A percentile compares a stretch with the other conserved stretches of the same genome.
These are phyloP conservation scores for Alternaria burnsii DNA, from an alignment of 2,329 filamentous ascomycete species.

Conservation along the genomic window DNA sequence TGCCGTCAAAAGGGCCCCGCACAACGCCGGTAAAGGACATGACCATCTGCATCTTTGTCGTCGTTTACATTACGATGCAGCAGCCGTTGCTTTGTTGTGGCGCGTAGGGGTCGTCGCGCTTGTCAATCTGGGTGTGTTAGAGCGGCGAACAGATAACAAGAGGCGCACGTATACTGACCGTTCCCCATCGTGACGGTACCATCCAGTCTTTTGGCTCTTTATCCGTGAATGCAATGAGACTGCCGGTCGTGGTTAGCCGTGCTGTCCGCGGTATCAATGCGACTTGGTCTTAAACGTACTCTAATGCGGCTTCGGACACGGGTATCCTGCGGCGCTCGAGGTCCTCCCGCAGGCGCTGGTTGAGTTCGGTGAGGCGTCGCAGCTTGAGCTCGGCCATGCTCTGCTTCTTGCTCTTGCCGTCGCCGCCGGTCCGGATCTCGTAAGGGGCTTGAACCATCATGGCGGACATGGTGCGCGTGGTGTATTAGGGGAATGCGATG, in stretches of 20 bases:
- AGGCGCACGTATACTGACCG: slow-evolving; percentile 58
- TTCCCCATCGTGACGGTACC: slow-evolving; percentile 96
- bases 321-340: slow-evolving; percentile 94
- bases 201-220: slow-evolving; percentile 95
- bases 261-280: not conserved
- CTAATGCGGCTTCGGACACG: slow-evolving; percentile 84
- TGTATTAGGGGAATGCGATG: slow-evolving; percentile 13
- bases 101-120: slow-evolving; percentile 97
- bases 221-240: slow-evolving; percentile 97
- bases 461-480: slow-evolving; percentile 31
- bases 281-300: slow-evolving; percentile 46
- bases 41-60: slow-evolving; percentile 39
- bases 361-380: slow-evolving; percentile 93
- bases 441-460: slow-evolving; percentile 69
- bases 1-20: slow-evolving; percentile 48
- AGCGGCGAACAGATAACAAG: not conserved
- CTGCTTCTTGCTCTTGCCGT: slow-evolving; percentile 91
- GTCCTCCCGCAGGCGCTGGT: slow-evolving; percentile 94
- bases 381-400: slow-evolving; percentile 99
- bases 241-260: slow-evolving; percentile 54
- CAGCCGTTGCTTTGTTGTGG: slow-evolving; percentile 92
- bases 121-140: slow-evolving; percentile 72
- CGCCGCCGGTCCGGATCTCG: slow-evolving; percentile 71
- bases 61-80: slow-evolving; percentile 87
- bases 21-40: slow-evolving; percentile 52